These are phyloP conservation scores for Penicillium salamii DNA, from an alignment of 495 filamentous ascomycete species.

Conservation along the genomic window DNA sequence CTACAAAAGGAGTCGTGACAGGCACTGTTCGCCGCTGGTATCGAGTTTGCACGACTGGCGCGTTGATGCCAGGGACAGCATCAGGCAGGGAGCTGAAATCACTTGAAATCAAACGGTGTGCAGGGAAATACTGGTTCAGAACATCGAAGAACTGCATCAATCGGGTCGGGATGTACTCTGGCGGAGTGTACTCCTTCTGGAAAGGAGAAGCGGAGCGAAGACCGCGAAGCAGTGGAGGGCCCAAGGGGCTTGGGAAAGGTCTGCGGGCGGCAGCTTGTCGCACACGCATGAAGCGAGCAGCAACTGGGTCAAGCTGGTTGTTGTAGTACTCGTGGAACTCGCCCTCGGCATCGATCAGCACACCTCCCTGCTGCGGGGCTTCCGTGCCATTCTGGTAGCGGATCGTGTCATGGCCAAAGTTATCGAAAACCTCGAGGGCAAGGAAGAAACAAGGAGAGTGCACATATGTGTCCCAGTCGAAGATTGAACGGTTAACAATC, in stretches of 20 bases:
- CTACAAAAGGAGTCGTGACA: slow-evolving; percentile 85
- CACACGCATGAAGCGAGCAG: slow-evolving; percentile 74
- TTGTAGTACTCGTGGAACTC: slow-evolving; percentile 95
- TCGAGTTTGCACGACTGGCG: slow-evolving; percentile 92
- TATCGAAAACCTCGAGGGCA: slow-evolving; percentile 98
- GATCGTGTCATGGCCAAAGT: slow-evolving; percentile 92
- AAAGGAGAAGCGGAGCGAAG: slow-evolving; percentile 63
- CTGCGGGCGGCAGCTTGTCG: slow-evolving; percentile 62
- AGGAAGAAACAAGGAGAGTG: slow-evolving; percentile 94
- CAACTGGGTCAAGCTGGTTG: slow-evolving; percentile 74
- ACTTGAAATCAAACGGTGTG: slow-evolving; percentile 80
- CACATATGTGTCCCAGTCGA: slow-evolving; percentile 85
- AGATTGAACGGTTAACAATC: slow-evolving; percentile 91
- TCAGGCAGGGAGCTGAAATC: slow-evolving; percentile 89
- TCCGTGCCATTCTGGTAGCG: slow-evolving; percentile 79
- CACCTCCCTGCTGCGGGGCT: slow-evolving; percentile 76
- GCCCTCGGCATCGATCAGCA: slow-evolving; percentile 78
- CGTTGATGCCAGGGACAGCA: slow-evolving; percentile 76
- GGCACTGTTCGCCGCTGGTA: slow-evolving; percentile 82
- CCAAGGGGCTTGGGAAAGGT: slow-evolving; percentile 54
- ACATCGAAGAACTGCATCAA: slow-evolving; percentile 97
- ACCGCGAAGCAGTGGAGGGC: slow-evolving; percentile 52
- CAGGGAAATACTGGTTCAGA: slow-evolving; percentile 79
- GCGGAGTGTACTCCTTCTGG: slow-evolving; percentile 64
- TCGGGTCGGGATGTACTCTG: slow-evolving; percentile 91